These are phyloP conservation scores for Fraxinus americana DNA, from an alignment of 257 asterid genomes.

Conservation along the genomic window DNA sequence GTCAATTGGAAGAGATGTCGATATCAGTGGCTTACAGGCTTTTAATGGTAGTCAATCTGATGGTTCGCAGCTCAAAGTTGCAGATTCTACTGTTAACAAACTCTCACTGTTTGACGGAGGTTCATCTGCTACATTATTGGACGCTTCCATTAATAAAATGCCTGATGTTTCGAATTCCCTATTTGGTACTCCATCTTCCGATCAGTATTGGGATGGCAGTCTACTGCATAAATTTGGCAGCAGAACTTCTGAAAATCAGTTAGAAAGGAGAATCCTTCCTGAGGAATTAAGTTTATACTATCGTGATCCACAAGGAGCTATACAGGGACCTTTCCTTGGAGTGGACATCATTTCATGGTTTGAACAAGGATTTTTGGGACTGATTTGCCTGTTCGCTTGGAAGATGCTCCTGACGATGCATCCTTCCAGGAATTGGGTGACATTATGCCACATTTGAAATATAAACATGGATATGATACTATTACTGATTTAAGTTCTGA, in stretches of 20 bases:
- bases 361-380: constrained; percentile 97
- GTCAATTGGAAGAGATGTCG: constrained; percentile 35
- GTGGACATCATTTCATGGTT: constrained; percentile 92
- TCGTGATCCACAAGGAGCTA: constrained; percentile 94
- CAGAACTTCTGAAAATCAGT: constrained; percentile 40
- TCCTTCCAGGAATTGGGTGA: constrained; percentile 87
- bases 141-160: constrained; percentile 28
- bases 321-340: constrained; percentile 99
- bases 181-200: constrained; percentile 40
- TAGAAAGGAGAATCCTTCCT: constrained; percentile 54
- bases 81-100: constrained; percentile 29
- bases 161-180: constrained; percentile 48
- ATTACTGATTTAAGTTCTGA: constrained; percentile 37
- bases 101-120: background rate
- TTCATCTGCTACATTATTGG: background rate
- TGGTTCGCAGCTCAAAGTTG: constrained; percentile 33
- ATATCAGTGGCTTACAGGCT: constrained; percentile 31
- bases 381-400: constrained; percentile 91
- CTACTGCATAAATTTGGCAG: constrained; percentile 39
- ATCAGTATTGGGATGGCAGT: constrained; percentile 53
- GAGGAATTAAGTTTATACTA: constrained; percentile 88
- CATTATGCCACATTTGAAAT: constrained; percentile 85
- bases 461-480: constrained; percentile 40
- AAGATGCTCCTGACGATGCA: constrained; percentile 78
- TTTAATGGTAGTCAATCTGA: constrained; percentile 43